Evolutionary conservation across 75 land plant genomes (phyloP).

Genomic region (Pseudotsuga menziesii): DNA sequence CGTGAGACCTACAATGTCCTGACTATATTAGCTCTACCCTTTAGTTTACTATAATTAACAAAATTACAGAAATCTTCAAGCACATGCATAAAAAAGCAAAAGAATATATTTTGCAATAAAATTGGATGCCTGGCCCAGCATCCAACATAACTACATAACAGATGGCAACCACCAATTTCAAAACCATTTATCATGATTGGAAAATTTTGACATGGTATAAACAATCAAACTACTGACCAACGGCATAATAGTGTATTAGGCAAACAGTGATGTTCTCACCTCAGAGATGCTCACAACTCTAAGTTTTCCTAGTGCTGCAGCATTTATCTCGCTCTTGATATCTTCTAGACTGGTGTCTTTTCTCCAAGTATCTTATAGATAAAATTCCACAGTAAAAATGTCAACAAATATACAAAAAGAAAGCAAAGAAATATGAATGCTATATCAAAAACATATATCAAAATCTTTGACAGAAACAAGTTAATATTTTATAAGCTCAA

Average conservation of each 20-base stretch:
- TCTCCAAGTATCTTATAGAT: slow-evolving; percentile 62
- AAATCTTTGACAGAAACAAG: not conserved
- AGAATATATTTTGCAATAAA: not conserved
- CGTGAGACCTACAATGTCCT: slow-evolving; percentile 50
- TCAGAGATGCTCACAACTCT: slow-evolving; percentile 41
- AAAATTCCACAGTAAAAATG: not conserved
- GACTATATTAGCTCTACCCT: not conserved
- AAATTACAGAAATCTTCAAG: not conserved
- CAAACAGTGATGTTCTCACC: slow-evolving; percentile 22
- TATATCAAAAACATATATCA: not conserved
- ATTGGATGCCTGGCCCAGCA: not conserved
- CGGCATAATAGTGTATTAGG: not conserved
- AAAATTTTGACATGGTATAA: not conserved
- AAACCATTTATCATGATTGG: not conserved
- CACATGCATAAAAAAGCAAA: not conserved
- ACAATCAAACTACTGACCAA: not conserved
- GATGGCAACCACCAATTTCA: not conserved
- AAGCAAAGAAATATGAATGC: not conserved
- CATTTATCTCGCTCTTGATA: slow-evolving; percentile 41
- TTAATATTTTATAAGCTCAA: not conserved
- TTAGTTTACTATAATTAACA: not conserved
- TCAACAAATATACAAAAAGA: not conserved
- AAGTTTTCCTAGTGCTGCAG: slow-evolving; percentile 44
- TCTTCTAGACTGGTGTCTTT: slow-evolving; percentile 42
- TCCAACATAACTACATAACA: not conserved